These are phyloP conservation scores for Diaporthe citrichinensis DNA, from an alignment of 2,329 filamentous ascomycete genomes.

Conservation along the genomic window DNA sequence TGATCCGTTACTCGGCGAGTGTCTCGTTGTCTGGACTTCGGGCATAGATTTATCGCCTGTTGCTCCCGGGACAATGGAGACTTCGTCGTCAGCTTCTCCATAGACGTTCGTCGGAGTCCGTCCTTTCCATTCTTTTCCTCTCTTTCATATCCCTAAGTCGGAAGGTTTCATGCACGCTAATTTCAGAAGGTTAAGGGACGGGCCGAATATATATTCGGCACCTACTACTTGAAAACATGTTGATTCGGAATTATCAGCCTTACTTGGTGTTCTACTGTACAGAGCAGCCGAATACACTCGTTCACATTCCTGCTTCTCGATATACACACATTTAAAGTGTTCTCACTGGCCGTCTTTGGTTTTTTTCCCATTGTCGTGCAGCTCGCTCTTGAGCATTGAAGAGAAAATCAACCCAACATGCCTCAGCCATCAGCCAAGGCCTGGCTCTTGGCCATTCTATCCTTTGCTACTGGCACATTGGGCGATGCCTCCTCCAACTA, in stretches of 20 bases:
- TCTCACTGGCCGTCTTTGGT: background rate
- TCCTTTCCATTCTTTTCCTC: background rate
- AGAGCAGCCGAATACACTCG: background rate
- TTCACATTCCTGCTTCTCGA: background rate
- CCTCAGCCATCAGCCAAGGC: conserved; percentile 6
- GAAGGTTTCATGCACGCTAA: background rate
- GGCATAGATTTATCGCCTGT: background rate
- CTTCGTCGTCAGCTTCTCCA: conserved; percentile 1
- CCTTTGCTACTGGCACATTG: conserved; percentile 4
- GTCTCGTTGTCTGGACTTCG: background rate
- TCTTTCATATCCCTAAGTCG: background rate
- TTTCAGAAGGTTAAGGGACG: background rate
- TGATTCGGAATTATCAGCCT: background rate
- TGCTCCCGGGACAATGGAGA: background rate
- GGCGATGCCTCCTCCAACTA: conserved; percentile 4
- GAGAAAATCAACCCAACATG: background rate
- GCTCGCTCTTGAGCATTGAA: too few species aligned
- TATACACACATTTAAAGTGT: background rate
- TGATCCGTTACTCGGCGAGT: conserved; percentile 9
- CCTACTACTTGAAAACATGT: background rate
- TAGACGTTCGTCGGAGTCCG: background rate
- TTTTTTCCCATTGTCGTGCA: too few species aligned
- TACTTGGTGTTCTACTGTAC: background rate
- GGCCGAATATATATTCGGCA: background rate
- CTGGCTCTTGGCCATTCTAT: conserved; percentile 8